Conservation (phyloP, 176 grass and related monocot genomes). For the Lolium rigidum region DNA sequence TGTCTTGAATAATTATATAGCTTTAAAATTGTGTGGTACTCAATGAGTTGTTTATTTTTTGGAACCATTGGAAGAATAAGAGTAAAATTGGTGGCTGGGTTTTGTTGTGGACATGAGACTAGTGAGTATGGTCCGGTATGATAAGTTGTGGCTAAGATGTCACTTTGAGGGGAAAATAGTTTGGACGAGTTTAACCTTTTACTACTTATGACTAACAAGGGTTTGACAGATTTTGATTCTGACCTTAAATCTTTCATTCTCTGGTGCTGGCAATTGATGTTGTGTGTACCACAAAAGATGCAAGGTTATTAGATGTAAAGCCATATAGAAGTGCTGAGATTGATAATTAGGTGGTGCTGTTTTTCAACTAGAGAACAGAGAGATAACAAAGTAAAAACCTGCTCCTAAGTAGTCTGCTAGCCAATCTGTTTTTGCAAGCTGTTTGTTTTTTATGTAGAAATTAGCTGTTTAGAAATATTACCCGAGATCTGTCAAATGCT, state of each 20-base stretch:
- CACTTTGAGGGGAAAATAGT: background rate
- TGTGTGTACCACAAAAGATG: no score
- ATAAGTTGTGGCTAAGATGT: background rate
- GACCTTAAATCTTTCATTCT: background rate
- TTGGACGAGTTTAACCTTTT: background rate
- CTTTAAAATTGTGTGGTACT: background rate
- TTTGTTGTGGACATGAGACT: background rate
- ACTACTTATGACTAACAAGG: background rate
- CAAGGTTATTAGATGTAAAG: background rate
- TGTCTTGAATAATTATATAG: background rate
- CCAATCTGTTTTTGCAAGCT: slow-evolving; percentile 5
- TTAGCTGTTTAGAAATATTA: background rate
- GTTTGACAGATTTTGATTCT: background rate
- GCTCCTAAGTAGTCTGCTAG: background rate
- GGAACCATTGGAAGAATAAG: background rate
- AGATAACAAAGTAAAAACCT: background rate
- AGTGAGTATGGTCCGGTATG: background rate
- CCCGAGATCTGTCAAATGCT: background rate
- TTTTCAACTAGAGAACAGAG: slow-evolving; percentile 7
- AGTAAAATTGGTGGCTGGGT: background rate
- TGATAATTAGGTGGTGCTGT: background rate
- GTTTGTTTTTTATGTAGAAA: background rate
- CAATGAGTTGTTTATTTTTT: background rate
- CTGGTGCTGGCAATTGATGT: background rate
- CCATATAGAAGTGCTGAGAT: background rate